Percentiles rank a stretch among this genome's conserved stretches.
Conservation (phyloP, 805 yeast genomes). For the Wickerhamiella sergipiensis region DNA sequence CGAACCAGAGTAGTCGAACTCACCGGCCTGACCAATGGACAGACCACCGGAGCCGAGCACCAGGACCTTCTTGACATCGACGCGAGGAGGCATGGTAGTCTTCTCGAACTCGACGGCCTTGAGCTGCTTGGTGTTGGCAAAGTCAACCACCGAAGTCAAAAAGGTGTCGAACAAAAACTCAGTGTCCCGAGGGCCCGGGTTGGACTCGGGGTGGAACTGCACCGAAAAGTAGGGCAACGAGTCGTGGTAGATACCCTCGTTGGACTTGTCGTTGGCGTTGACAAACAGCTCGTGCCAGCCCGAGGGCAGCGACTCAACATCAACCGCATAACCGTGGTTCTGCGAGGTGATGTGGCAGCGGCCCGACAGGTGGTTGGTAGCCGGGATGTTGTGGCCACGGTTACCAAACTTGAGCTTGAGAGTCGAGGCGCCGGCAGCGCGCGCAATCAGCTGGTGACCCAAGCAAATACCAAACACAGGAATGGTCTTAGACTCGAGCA, state of each 20-base stretch:
- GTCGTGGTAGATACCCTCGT: constrained; percentile 93
- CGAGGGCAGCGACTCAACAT: constrained; percentile 50
- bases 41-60: constrained; percentile 97
- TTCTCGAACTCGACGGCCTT: constrained; percentile 71
- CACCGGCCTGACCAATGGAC: constrained; percentile 98
- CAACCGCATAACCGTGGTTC: constrained; percentile 98
- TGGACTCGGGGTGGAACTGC: constrained; percentile 98
- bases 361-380: constrained; percentile 79
- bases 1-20: constrained; percentile 96
- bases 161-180: constrained; percentile 93
- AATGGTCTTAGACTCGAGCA: constrained; percentile 51
- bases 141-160: constrained; percentile 59
- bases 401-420: constrained; percentile 91
- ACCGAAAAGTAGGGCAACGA: constrained; percentile 88
- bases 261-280: constrained; percentile 92
- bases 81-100: constrained; percentile 23
- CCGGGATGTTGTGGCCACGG: constrained; percentile 98
- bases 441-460: constrained; percentile 92
- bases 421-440: constrained; percentile 92
- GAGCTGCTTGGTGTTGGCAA: constrained; percentile 31
- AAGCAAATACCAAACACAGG: constrained; percentile 97
- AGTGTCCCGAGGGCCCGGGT: constrained; percentile 98
- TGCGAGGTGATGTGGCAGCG: constrained; percentile 97
- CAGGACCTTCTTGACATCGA: constrained; percentile 77
- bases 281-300: constrained; percentile 94